phyloP scores from a whole-genome alignment of 148 eudicot genomes.

The Vaccinium macrocarpon region DNA sequence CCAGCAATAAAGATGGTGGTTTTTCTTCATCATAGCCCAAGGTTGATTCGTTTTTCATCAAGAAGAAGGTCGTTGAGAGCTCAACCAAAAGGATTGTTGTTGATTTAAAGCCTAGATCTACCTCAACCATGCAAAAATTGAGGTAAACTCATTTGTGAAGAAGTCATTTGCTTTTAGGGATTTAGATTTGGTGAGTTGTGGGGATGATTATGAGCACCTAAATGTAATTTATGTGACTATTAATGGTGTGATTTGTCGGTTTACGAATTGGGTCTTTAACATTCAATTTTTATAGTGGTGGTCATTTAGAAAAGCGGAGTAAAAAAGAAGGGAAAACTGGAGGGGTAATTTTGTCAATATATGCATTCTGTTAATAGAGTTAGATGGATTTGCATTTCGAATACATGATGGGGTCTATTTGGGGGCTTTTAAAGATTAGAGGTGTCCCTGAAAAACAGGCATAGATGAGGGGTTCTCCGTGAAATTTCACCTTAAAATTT shows the following conservation, averaged over 20 bases:
- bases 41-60: slow-evolving; percentile 25
- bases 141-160: slow-evolving; percentile 40
- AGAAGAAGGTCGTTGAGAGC: slow-evolving; percentile 39
- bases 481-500: too few species aligned
- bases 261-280: slow-evolving; percentile 4
- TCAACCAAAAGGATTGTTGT: slow-evolving; percentile 31
- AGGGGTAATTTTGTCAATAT: too few species aligned
- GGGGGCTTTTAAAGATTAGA: too few species aligned
- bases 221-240: not conserved
- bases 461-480: too few species aligned
- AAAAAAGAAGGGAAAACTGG: too few species aligned
- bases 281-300: too few species aligned
- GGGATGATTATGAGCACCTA: not conserved
- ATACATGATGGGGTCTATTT: too few species aligned
- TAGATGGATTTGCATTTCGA: too few species aligned
- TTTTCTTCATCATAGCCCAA: slow-evolving; percentile 24
- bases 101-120: slow-evolving; percentile 38
- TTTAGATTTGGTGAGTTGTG: not conserved
- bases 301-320: too few species aligned
- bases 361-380: too few species aligned
- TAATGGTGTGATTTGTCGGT: not conserved
- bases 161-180: slow-evolving; percentile 4
- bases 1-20: slow-evolving; percentile 23
- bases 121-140: slow-evolving; percentile 36
- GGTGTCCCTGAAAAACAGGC: too few species aligned